phyloP scores from a whole-genome alignment of 2,329 filamentous ascomycete genomes.

The Trichoderma afroharzianum region DNA sequence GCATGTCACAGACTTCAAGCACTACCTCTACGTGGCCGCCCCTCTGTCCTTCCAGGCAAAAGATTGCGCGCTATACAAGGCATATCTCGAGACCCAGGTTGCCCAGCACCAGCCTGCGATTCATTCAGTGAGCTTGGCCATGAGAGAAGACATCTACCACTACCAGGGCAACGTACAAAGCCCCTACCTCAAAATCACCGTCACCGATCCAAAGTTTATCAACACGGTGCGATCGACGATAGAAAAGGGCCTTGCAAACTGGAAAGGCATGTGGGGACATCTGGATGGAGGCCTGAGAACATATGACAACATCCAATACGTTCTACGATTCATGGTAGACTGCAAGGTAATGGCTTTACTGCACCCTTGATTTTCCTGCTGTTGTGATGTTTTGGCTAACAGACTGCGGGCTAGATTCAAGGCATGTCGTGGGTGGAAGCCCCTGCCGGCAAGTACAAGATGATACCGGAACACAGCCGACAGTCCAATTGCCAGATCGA shows the following conservation, averaged over 20 bases:
- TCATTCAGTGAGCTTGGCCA: slow-evolving; percentile 73
- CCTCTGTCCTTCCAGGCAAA: slow-evolving; percentile 74
- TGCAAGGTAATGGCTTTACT: slow-evolving; percentile 59
- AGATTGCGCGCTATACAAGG: slow-evolving; percentile 75
- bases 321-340: slow-evolving; percentile 97
- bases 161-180: slow-evolving; percentile 92
- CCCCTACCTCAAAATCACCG: slow-evolving; percentile 89
- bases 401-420: slow-evolving; percentile 54
- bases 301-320: slow-evolving; percentile 94
- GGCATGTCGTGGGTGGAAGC: slow-evolving; percentile 98
- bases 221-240: slow-evolving; percentile 70
- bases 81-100: slow-evolving; percentile 75
- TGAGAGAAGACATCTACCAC: slow-evolving; percentile 87
- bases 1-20: slow-evolving; percentile 92
- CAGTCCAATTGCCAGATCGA: slow-evolving; percentile 98
- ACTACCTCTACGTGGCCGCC: slow-evolving; percentile 92
- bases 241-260: slow-evolving; percentile 75
- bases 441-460: slow-evolving; percentile 66
- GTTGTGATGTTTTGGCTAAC: neutral
- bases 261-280: slow-evolving; percentile 82
- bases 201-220: slow-evolving; percentile 84
- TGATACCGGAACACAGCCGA: slow-evolving; percentile 62
- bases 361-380: neutral
- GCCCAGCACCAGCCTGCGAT: slow-evolving; percentile 72
- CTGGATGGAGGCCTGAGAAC: slow-evolving; percentile 72